Percentiles rank a stretch among this genome's conserved stretches.
Conservation (phyloP, 2,329 filamentous ascomycete species). For the Fusarium sarcochroum region DNA sequence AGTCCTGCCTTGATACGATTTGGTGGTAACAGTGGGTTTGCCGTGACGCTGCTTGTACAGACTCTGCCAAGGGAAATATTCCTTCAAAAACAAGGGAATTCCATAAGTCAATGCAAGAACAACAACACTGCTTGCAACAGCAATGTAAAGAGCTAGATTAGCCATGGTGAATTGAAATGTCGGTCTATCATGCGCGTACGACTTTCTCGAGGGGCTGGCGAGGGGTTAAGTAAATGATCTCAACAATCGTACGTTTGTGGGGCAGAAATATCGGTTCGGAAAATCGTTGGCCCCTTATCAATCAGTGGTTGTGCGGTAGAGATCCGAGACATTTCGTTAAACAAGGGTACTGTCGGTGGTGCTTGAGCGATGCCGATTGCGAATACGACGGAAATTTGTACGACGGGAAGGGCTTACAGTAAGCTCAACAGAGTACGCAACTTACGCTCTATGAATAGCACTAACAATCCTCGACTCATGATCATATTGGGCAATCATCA, state of each 20-base stretch:
- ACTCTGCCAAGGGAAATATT: conserved; percentile 55
- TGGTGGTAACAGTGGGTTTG: conserved; percentile 51
- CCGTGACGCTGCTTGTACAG: conserved; percentile 53
- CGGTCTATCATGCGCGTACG: background rate
- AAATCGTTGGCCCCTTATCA: conserved; percentile 34
- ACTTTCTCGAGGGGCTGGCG: conserved; percentile 11
- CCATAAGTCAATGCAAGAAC: conserved; percentile 46
- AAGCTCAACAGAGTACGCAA: no score
- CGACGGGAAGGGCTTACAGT: no score
- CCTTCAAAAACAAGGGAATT: conserved; percentile 51
- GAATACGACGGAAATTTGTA: no score
- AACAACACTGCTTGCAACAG: conserved; percentile 30
- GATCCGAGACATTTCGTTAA: background rate
- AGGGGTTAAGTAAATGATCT: conserved; percentile 14
- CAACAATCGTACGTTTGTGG: conserved; percentile 40
- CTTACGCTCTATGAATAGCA: no score
- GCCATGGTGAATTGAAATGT: conserved; percentile 30
- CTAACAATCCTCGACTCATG: no score
- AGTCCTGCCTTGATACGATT: conserved; percentile 55
- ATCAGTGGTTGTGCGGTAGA: conserved; percentile 19
- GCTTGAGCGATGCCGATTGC: background rate
- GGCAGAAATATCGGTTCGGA: conserved; percentile 38
- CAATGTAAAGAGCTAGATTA: conserved; percentile 22
- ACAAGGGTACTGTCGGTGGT: background rate
- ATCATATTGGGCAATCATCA: no score